Base-by-base conservation (phyloP, 2,329 filamentous ascomycete species). In the Xylaria digitata region DNA sequence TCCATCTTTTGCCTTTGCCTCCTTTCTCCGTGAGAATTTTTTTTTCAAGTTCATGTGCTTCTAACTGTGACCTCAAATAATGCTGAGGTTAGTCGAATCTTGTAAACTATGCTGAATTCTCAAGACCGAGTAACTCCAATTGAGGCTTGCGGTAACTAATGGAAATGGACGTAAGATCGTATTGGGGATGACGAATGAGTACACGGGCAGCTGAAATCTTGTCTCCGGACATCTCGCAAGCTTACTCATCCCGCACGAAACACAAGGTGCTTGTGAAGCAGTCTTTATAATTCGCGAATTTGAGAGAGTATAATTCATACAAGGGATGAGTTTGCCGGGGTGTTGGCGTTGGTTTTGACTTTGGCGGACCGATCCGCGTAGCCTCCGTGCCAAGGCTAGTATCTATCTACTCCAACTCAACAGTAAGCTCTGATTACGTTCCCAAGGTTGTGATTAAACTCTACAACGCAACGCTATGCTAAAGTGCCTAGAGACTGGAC, bases 311-410 rank as follows among this genome's bases (percentile, higher is more conserved):
- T 6, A 26, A 26, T 26, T 6, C 11, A 26, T 13, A 26, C 7
- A 13, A 26, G 6, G 3, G n/a, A 15, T n/a, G 8, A n/a, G 2
- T 30, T 50, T 2, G n/a, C 13, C 6, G 13, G 11, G 23, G 15
- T 9, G 21, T 15, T 30, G 23, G 15, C 9, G 19, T 30, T 30
- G 11, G 30, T 6, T 30, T 50, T 50, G 17, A 9, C 43, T 19
- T 46, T 19, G 17, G 49, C 56, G 21, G 45, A 19, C 42, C 17
- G 32, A 59, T 59, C 56, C 45, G 45, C 32, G n/a, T 19, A 23
- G 3, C n/a, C 48, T 49, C 48, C 34, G 48, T 23, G 19, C 57
- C n/a, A 52, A 52, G 23, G 11, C 46, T 32, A 15, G 32, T 43
- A 26, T 26, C 1, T 26, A 48, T 48, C 7, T 26, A 26, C 49